Evolutionary conservation across 805 yeast species (phyloP), one percentile per base, ranked within the genome.

Genomic region (Candida ipomoeae): DNA sequence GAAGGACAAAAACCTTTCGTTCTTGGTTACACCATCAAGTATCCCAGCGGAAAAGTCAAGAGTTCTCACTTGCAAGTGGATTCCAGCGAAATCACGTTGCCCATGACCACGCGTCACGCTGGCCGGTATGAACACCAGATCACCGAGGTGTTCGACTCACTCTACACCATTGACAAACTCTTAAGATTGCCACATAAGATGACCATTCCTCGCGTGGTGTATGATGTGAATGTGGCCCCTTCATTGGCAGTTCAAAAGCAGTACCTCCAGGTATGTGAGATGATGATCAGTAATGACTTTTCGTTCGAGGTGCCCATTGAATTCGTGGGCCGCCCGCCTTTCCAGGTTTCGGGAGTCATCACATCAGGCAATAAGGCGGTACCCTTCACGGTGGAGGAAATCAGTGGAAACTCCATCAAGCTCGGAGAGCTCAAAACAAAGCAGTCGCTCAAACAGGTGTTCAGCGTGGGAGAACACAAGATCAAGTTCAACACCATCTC

Each of bases 381-480:
- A 46, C 67, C 68, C 20, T 55, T 82, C 29, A 68, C 69, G 0
- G 56, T 86, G 15, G 67, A 70, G 1, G 68, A 78, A 34, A 68
- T 86, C 20, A 62, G 70, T n/a, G 60, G 51, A 14, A 56, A 61
- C 1, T 37, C 38, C 8, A 23, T 62, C 46, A 48, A 53, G 21
- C 42, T 58, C 46, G 38, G 39, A 10, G 55, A 54, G 14, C 36
- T 52, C 18, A 48, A 54, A 17, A 45, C 51, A 5, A 40, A 42
- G 17, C 45, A 2, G 69, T 78, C 49, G 62, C 73, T 23, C 65
- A 77, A 46, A 58, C 68, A 42, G 35, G 73, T 77, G 2, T 64
- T 87, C 54, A 73, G 78, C 5, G 71, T 85, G n/a, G 98, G 97
- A 1, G 80, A 81, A 36, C 91, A 89, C 62, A 58, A 75, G 11